A percentile compares a stretch with the other conserved stretches of the same genome.
These are phyloP conservation scores for Nicotiana otophora DNA, from an alignment of 257 asterid species.

Conservation along the genomic window DNA sequence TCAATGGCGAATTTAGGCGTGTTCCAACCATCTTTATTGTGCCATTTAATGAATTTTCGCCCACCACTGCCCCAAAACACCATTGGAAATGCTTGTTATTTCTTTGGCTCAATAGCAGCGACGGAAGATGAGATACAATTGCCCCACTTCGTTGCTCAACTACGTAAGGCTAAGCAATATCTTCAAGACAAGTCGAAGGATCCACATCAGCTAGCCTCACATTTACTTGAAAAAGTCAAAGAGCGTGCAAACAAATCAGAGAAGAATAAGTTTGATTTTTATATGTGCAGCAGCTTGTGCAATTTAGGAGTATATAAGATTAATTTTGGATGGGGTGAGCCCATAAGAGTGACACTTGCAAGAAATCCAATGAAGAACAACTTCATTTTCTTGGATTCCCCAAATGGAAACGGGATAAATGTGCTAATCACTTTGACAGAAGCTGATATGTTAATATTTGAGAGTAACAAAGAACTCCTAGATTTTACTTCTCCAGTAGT, in stretches of 20 bases:
- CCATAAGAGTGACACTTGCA: neutral
- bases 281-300: neutral
- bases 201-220: neutral
- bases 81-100: neutral
- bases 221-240: neutral
- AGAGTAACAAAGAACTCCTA: too few relatives aligned
- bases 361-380: too few relatives aligned
- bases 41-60: neutral
- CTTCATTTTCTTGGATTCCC: too few relatives aligned
- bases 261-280: neutral
- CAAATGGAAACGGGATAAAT: too few relatives aligned
- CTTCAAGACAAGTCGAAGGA: too few relatives aligned
- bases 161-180: too few relatives aligned
- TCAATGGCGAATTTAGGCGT: neutral
- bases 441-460: too few relatives aligned
- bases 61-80: neutral
- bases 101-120: neutral
- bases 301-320: neutral
- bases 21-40: neutral
- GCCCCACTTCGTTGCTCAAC: neutral
- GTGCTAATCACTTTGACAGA: too few relatives aligned
- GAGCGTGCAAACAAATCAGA: neutral
- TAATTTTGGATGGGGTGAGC: conserved; percentile 4
- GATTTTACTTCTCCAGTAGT: too few relatives aligned
- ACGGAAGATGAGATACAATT: neutral